These are phyloP conservation scores for Solanum pinnatisectum DNA, from an alignment of 257 asterid genomes.

Conservation along the genomic window DNA sequence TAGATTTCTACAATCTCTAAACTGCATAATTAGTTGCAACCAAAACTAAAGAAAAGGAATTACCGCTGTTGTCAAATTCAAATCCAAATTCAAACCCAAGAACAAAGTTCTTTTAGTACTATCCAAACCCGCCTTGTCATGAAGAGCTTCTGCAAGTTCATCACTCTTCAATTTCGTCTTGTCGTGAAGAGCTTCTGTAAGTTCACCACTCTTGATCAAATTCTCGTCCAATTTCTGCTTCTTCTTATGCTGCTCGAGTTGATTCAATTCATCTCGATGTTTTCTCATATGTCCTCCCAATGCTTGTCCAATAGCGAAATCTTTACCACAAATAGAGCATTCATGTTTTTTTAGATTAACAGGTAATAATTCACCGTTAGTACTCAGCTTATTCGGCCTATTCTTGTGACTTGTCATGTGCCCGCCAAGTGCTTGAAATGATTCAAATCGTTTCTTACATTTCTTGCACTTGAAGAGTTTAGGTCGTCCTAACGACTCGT, in stretches of 20 bases:
- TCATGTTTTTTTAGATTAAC: not conserved
- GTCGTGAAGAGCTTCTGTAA: not conserved
- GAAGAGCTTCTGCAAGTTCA: not conserved
- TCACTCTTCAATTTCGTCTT: not conserved
- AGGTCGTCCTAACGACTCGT: not conserved
- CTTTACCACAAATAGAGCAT: not conserved
- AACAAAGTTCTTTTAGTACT: not conserved
- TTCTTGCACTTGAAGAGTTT: not conserved
- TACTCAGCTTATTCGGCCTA: not conserved
- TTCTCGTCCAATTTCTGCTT: not conserved
- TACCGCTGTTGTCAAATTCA: not conserved
- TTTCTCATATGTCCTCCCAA: not conserved
- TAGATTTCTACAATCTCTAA: not conserved
- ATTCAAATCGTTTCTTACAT: not conserved
- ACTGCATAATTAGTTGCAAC: not conserved
- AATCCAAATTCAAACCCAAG: not conserved
- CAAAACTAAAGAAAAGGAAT: no score
- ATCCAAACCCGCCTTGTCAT: no score
- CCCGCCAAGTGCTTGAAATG: not conserved
- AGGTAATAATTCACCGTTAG: not conserved
- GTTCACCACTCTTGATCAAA: not conserved
- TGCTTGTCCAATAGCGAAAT: not conserved
- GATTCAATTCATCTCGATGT: not conserved
- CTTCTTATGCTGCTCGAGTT: not conserved
- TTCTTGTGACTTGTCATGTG: not conserved